Conservation (phyloP, 1,139 yeast genomes). For the Suzukiozyma palmioleophila region DNA sequence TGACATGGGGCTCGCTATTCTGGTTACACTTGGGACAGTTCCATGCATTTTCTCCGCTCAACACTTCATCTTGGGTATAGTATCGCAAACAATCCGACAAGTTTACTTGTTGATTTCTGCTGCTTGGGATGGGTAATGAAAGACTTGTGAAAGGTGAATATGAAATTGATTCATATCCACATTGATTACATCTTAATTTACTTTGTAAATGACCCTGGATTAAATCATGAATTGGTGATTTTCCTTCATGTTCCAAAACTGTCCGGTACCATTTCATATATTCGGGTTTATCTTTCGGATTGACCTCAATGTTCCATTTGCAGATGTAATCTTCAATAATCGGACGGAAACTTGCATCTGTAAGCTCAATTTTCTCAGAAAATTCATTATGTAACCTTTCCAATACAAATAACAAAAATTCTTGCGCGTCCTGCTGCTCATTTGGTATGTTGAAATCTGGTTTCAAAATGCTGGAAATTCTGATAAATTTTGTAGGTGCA, state of each 20-base stretch:
- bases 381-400: constrained; percentile 70
- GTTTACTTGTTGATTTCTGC: constrained; percentile 29
- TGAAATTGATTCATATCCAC: constrained; percentile 55
- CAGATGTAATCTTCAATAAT: constrained; percentile 23
- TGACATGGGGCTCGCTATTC: constrained; percentile 3
- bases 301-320: constrained; percentile 31
- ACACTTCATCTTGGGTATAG: constrained; percentile 63
- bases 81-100: constrained; percentile 61
- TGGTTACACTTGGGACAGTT: constrained; percentile 60
- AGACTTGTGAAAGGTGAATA: constrained; percentile 61
- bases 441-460: constrained; percentile 65
- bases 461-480: constrained; percentile 48
- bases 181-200: constrained; percentile 55
- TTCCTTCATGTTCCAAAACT: constrained; percentile 51
- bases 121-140: constrained; percentile 62
- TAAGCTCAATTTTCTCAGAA: constrained; percentile 21
- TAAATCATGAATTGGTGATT: constrained; percentile 59
- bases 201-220: constrained; percentile 70
- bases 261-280: constrained; percentile 58
- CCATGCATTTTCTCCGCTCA: constrained; percentile 77
- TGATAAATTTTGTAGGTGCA: constrained; percentile 60
- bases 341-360: constrained; percentile 2
- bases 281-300: constrained; percentile 37
- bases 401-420: constrained; percentile 59
- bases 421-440: constrained; percentile 80